Base-by-base conservation (phyloP, 345 rosid species). In the Gossypium anomalum region DNA sequence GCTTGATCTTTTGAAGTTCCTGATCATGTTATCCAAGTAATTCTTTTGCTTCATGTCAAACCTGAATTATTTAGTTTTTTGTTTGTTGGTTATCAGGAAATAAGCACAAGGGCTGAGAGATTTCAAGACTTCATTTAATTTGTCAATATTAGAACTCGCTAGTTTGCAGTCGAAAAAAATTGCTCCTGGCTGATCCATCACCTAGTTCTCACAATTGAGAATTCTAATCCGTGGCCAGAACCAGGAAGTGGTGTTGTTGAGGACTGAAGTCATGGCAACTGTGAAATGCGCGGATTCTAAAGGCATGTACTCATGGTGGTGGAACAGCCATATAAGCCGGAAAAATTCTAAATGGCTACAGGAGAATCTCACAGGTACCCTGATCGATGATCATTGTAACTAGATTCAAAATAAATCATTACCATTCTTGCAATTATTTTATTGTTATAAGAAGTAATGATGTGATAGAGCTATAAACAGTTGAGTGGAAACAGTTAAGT, bases 311-410 rank as follows among this genome's bases (percentile, higher is more conserved):
- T 93, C 99, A 41, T 95, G 99, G 99, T 95, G 99, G 99, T 95
- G 99, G 99, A 92, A 91, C 82, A 93, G 99, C 87, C 98, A 95
- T 82, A 88, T 86, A 43, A 88, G 87, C 84, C 99, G 98, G 13
- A 95, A 91, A 81, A 93, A 91, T 82, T 95, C 99, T 6, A 95
- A 89, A 88, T 95, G 99, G 99, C 98, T 95, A 65, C 86, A 89
- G 81, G 97, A 91, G 77, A 95, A 93, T 88, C 97, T 95, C 72
- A 86, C 98, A 76, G 99, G 99, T 95, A 86, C 8, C 9, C 20
- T 66, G 15, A 17, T 60, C 58, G 57, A 58, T 57, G 51, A 19
- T 64, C 62, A 52, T 63, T 57, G 51, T 56, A 16, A 19, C 45
- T 19, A 49, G 34, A 4, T 49, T 4, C 0, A 9, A 67, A 67